These are phyloP conservation scores for Amanita fuliginea DNA, from an alignment of 768 basidiomycete species.

Conservation along the genomic window DNA sequence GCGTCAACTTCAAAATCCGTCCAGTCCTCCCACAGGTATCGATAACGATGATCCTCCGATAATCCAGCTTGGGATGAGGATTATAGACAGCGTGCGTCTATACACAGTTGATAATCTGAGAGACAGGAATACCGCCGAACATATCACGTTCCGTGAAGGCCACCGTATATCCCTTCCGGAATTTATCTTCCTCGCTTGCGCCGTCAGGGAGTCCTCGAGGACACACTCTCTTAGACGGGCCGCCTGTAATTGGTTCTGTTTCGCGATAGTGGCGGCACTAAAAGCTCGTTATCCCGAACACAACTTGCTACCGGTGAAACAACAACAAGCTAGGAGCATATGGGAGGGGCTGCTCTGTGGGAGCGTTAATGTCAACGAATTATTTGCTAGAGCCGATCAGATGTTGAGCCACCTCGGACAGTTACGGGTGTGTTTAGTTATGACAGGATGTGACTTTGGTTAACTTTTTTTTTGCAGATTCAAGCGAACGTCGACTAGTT, in stretches of 20 bases:
- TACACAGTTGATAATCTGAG: too few species aligned
- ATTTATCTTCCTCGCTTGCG: not conserved
- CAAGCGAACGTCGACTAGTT: not conserved
- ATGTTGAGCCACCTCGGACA: not conserved
- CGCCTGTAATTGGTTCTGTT: not conserved
- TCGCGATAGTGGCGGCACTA: not conserved
- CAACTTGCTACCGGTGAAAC: not conserved
- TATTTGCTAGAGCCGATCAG: not conserved
- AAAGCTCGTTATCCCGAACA: not conserved
- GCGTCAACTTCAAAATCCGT: not conserved
- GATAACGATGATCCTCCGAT: too few species aligned
- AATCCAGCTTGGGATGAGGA: not conserved
- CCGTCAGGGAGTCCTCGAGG: not conserved
- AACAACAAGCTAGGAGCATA: not conserved
- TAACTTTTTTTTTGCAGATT: not conserved
- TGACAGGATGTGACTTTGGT: too few species aligned
- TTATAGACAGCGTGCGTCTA: not conserved
- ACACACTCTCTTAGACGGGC: not conserved
- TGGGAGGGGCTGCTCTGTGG: not conserved
- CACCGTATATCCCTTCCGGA: not conserved
- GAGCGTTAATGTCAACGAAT: not conserved
- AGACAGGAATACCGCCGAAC: not conserved
- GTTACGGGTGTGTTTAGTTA: not conserved
- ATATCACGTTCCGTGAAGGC: not conserved
- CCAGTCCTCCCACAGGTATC: too few species aligned